These are phyloP conservation scores for Roridomyces roridus DNA, from an alignment of 768 basidiomycete species.

Conservation along the genomic window DNA sequence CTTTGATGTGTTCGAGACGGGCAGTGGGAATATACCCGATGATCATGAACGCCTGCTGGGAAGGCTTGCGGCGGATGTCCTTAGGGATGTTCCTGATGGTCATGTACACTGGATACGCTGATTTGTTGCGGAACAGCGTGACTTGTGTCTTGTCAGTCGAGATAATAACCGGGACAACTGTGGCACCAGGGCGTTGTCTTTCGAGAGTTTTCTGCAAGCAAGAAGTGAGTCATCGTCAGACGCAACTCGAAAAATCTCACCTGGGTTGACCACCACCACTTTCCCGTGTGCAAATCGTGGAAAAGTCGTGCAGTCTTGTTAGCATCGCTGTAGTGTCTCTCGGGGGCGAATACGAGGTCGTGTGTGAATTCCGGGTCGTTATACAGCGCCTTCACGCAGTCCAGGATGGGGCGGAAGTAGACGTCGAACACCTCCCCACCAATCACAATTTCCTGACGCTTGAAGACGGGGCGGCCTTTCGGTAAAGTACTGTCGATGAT, in stretches of 20 bases:
- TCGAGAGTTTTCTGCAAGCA: neutral
- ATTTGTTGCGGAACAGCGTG: neutral
- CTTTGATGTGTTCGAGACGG: constrained; percentile 2
- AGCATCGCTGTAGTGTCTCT: constrained; percentile 38
- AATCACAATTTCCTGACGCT: constrained; percentile 28
- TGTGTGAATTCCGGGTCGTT: constrained; percentile 35
- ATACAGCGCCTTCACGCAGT: constrained; percentile 38
- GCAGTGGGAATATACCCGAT: neutral
- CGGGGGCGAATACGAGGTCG: constrained; percentile 35
- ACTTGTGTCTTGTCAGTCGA: neutral
- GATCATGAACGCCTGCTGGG: neutral
- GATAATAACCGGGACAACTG: neutral
- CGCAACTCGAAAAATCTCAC: constrained; percentile 35
- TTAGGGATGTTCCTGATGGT: constrained; percentile 3
- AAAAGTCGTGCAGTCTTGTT: constrained; percentile 26
- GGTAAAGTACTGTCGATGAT: constrained; percentile 40
- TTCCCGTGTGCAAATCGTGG: constrained; percentile 51
- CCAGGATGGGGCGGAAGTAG: constrained; percentile 34
- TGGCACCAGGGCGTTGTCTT: neutral
- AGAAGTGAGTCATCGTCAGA: neutral
- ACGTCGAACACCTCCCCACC: constrained; percentile 32
- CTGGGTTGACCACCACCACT: constrained; percentile 60
- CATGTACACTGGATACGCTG: neutral
- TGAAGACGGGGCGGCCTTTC: constrained; percentile 28
- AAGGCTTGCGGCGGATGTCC: neutral